A percentile compares a stretch with the other conserved stretches of the same genome.
Conservation (phyloP, 2,329 filamentous ascomycete species). For the Lachnellula arida region DNA sequence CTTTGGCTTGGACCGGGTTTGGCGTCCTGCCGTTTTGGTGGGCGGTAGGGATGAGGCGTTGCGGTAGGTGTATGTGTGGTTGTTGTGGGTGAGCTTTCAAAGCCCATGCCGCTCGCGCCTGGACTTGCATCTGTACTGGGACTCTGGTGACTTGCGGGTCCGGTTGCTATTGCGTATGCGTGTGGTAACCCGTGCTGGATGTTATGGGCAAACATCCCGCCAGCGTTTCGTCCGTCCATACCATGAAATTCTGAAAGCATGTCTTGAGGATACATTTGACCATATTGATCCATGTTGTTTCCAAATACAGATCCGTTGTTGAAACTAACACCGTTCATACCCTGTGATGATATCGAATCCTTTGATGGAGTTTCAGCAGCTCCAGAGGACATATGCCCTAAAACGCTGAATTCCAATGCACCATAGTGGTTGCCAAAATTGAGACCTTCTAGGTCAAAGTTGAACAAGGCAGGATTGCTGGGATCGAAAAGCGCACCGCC, state of each 20-base stretch:
- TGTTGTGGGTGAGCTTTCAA: constrained; percentile 51
- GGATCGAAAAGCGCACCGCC: constrained; percentile 71
- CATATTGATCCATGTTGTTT: constrained; percentile 38
- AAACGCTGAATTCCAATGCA: constrained; percentile 90
- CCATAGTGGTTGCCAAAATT: constrained; percentile 97
- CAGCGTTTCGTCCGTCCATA: constrained; percentile 39
- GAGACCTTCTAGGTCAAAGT: constrained; percentile 89
- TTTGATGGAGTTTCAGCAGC: constrained; percentile 73
- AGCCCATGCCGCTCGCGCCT: constrained; percentile 46
- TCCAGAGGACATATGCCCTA: constrained; percentile 92
- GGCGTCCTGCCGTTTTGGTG: constrained; percentile 28
- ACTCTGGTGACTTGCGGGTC: constrained; percentile 57
- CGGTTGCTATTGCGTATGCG: constrained; percentile 60
- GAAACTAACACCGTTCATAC: constrained; percentile 34
- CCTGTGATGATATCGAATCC: constrained; percentile 52
- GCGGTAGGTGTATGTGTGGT: constrained; percentile 23
- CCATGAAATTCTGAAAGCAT: constrained; percentile 51
- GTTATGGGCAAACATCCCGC: constrained; percentile 40
- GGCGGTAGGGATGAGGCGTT: constrained; percentile 21
- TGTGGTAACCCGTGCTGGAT: constrained; percentile 58
- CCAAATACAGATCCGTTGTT: constrained; percentile 27
- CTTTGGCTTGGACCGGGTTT: constrained; percentile 21
- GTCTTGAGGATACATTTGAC: constrained; percentile 43
- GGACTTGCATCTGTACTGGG: constrained; percentile 62
- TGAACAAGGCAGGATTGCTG: constrained; percentile 87